phyloP scores from a whole-genome alignment of 2,329 filamentous ascomycete species.

The Epichloe scottii region DNA sequence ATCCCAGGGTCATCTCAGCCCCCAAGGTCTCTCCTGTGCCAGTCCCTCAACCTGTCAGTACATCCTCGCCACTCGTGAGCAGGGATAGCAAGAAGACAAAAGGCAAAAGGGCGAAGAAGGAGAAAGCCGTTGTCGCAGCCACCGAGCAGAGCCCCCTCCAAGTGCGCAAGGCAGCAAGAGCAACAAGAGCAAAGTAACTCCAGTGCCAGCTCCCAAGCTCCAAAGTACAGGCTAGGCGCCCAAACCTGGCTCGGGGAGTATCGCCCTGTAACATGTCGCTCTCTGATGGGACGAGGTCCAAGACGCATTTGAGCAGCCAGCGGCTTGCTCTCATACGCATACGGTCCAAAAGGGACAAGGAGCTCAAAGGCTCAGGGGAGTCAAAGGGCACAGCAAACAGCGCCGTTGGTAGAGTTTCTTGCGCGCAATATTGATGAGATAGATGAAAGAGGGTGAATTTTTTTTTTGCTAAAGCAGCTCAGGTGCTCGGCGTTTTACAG shows the following conservation, averaged over 20 bases:
- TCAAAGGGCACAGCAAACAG: neutral
- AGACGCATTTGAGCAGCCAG: neutral
- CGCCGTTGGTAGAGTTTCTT: neutral
- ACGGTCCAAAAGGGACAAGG: neutral
- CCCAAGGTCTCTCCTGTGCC: constrained; percentile 15
- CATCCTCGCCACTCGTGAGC: constrained; percentile 11
- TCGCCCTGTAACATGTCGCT: neutral
- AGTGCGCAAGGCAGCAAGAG: constrained; percentile 10
- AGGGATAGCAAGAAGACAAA: constrained; percentile 19
- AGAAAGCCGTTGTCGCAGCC: constrained; percentile 8
- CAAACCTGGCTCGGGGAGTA: neutral
- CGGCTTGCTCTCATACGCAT: neutral
- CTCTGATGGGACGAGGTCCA: neutral
- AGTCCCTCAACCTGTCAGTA: constrained; percentile 6
- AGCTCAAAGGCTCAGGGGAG: neutral
- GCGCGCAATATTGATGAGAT: neutral
- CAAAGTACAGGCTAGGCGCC: constrained; percentile 13
- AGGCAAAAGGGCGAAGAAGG: constrained; percentile 18
- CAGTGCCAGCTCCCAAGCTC: constrained; percentile 14
- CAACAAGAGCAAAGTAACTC: constrained; percentile 12
- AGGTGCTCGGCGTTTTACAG: constrained; percentile 6
- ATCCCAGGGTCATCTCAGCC: constrained; percentile 20
- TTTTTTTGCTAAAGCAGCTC: neutral
- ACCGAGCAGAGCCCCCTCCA: constrained; percentile 11
- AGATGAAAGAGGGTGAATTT: neutral